Conservation (phyloP, 768 basidiomycete genomes). For the Lactifluus piperatus region DNA sequence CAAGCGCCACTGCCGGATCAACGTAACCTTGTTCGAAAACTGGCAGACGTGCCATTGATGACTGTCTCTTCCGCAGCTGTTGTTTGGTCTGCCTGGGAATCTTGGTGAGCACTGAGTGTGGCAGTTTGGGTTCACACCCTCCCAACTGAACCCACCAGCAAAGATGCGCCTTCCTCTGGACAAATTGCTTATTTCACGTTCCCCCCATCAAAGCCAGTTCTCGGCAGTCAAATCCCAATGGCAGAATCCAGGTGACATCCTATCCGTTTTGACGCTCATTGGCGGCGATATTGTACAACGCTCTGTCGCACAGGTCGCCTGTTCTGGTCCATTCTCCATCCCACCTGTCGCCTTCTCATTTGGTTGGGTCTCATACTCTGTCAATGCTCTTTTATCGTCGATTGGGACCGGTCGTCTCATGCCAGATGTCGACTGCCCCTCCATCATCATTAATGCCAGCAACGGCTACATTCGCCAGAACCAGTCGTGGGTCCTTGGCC, state of each 20-base stretch:
- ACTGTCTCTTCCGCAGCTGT: too few relatives aligned
- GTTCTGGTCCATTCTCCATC: constrained; percentile 15
- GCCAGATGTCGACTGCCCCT: constrained; percentile 23
- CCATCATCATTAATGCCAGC: constrained; percentile 21
- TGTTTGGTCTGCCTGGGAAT: too few relatives aligned
- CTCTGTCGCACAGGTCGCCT: constrained; percentile 27
- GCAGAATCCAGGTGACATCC: constrained; percentile 24
- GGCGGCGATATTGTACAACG: constrained; percentile 28
- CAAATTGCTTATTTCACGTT: not conserved
- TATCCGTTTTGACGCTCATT: constrained; percentile 26
- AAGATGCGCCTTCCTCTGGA: not conserved
- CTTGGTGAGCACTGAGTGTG: not conserved
- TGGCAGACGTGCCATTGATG: too few relatives aligned
- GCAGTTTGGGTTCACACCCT: not conserved
- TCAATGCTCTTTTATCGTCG: constrained; percentile 23
- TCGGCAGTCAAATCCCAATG: constrained; percentile 17
- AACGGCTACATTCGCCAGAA: constrained; percentile 24
- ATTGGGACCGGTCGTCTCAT: constrained; percentile 25
- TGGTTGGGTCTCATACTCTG: constrained; percentile 29
- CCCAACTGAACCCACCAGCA: not conserved
- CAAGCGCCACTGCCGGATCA: not conserved
- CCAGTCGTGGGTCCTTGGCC: constrained; percentile 26
- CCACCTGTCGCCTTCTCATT: constrained; percentile 29
- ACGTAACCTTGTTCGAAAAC: not conserved
- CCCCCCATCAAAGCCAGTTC: not conserved